phyloP scores from a whole-genome alignment of 371 early-diverging fungal genomes.

The Mucor plumbeus region DNA sequence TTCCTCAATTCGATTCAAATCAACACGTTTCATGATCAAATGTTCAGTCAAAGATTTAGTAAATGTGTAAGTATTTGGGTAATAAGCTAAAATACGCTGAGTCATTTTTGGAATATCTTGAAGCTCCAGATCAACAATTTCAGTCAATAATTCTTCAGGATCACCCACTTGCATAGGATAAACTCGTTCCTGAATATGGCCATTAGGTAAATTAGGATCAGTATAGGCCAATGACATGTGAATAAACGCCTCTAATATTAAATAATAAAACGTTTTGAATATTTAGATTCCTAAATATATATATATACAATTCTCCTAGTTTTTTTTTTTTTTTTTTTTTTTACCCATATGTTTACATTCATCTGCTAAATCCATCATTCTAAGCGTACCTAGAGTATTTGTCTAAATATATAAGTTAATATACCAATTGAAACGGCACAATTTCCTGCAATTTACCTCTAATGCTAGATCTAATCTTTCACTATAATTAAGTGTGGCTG shows the following conservation, averaged over 20 bases:
- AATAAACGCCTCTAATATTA: conserved; percentile 46
- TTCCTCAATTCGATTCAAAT: conserved; percentile 56
- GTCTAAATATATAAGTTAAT: conserved; percentile 33
- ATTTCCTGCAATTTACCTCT: conserved; percentile 45
- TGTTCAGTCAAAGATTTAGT: conserved; percentile 68
- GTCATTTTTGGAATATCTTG: conserved; percentile 60
- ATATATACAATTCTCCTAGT: too few relatives aligned
- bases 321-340: neutral
- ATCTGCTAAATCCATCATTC: conserved; percentile 65
- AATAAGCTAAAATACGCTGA: conserved; percentile 47
- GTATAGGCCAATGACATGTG: conserved; percentile 55
- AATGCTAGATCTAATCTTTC: conserved; percentile 64
- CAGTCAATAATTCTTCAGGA: conserved; percentile 56
- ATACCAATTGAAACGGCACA: neutral
- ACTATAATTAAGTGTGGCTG: conserved; percentile 67
- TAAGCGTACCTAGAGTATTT: conserved; percentile 65
- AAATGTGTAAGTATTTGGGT: conserved; percentile 69
- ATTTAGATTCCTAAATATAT: too few relatives aligned
- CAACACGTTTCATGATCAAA: conserved; percentile 58
- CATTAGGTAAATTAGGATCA: conserved; percentile 51
- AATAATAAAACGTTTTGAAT: too few relatives aligned
- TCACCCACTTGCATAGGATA: conserved; percentile 67
- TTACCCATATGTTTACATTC: conserved; percentile 57
- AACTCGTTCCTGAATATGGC: conserved; percentile 59
- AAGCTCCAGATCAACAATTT: conserved; percentile 56